A percentile compares a stretch with the other conserved stretches of the same genome.
Evolutionary conservation across 495 filamentous ascomycete species (phyloP).

Genomic region (Neurospora sp.): DNA sequence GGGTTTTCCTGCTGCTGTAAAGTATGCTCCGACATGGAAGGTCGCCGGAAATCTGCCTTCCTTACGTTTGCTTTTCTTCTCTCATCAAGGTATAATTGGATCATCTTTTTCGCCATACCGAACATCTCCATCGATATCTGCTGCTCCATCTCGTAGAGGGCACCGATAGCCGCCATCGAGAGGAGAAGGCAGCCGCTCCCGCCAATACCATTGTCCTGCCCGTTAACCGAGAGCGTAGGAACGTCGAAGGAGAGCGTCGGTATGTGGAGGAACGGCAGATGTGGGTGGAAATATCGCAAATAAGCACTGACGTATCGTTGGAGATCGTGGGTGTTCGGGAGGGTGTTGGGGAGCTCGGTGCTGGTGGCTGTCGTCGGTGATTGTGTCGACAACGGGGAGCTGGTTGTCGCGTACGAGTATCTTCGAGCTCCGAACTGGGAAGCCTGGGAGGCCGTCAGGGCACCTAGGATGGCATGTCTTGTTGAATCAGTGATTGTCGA

Average conservation of each 20-base stretch:
- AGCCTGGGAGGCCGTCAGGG: conserved; percentile 59
- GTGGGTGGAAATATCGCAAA: conserved; percentile 89
- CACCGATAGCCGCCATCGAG: conserved; percentile 93
- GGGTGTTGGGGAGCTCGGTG: conserved; percentile 36
- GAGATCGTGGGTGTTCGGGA: conserved; percentile 86
- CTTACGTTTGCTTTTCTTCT: conserved; percentile 81
- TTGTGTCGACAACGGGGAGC: conserved; percentile 52
- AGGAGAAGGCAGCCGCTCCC: conserved; percentile 87
- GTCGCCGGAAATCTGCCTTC: conserved; percentile 59
- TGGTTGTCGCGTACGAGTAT: conserved; percentile 62
- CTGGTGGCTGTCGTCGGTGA: conserved; percentile 38
- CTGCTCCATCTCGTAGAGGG: conserved; percentile 83
- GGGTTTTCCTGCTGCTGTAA: conserved; percentile 51
- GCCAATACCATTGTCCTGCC: conserved; percentile 56
- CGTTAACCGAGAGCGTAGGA: conserved; percentile 52
- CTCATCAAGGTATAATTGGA: conserved; percentile 87
- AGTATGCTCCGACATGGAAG: conserved; percentile 37
- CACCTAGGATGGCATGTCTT: conserved; percentile 73
- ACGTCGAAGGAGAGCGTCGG: conserved; percentile 88
- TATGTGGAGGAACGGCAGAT: conserved; percentile 87
- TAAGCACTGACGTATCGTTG: conserved; percentile 89
- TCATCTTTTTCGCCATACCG: conserved; percentile 90
- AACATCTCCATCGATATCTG: conserved; percentile 76
- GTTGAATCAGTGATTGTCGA: conserved; percentile 87
- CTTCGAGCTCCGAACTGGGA: conserved; percentile 64